Evolutionary conservation across 1,139 yeast genomes (phyloP).

Genomic region (Hemisphaericaspora xylofermentans): DNA sequence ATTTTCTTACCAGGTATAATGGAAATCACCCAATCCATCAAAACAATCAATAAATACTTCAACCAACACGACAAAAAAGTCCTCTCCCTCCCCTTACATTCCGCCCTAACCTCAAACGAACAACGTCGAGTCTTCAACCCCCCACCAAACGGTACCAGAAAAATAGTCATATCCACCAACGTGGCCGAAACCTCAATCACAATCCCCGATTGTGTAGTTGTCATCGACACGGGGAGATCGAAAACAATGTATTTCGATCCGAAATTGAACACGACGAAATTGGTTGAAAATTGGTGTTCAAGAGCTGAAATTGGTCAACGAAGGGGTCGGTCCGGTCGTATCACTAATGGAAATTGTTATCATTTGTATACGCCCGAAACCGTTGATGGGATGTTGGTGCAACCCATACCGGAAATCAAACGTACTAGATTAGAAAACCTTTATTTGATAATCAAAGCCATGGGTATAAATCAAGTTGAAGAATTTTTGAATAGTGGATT

Average conservation of each 20-base stretch:
- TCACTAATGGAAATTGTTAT: conserved; percentile 76
- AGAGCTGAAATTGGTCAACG: conserved; percentile 90
- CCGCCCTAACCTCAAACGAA: conserved; percentile 80
- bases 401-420: conserved; percentile 86
- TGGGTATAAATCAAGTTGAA: conserved; percentile 76
- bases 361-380: conserved; percentile 71
- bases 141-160: conserved; percentile 57
- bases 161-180: conserved; percentile 87
- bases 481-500: conserved; percentile 71
- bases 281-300: conserved; percentile 85
- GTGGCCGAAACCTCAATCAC: conserved; percentile 89
- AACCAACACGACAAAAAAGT: conserved; percentile 16
- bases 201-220: conserved; percentile 91
- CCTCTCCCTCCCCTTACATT: conserved; percentile 76
- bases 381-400: conserved; percentile 57
- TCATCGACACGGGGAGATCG: conserved; percentile 84
- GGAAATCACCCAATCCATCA: conserved; percentile 63
- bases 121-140: conserved; percentile 69
- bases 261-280: conserved; percentile 61
- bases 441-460: conserved; percentile 79
- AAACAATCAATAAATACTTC: conserved; percentile 23
- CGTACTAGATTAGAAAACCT: conserved; percentile 81
- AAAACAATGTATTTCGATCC: conserved; percentile 75
- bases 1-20: conserved; percentile 89
- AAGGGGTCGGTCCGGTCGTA: conserved; percentile 99